Evolutionary conservation across 2,329 filamentous ascomycete species (phyloP), one percentile per base, ranked within the genome.

Genomic region (Xenoacremonium recifei): DNA sequence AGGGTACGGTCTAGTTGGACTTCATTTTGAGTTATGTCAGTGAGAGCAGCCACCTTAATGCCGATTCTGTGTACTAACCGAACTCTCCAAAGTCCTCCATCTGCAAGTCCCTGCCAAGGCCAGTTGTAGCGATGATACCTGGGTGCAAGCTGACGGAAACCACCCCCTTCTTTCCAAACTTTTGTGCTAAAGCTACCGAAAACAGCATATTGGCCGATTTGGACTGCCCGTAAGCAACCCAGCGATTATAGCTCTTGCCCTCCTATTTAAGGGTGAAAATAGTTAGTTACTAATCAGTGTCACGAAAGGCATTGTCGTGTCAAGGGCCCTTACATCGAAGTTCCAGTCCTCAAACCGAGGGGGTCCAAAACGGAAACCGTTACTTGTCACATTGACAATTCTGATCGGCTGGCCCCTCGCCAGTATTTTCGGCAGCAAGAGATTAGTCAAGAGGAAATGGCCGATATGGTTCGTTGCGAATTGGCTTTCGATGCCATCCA

Each of bases 141-240:
- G 16, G 25, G 16, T 38, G 40, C 11, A 42, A 29, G 10, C 40
- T 34, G 6, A 23, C 27, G 6, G 40, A 30, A 3, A 33, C 15
- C 17, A 43, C 4, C 3, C 36, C 40, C 23, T 21, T n/a, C 15
- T 18, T 23, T 19, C 40, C 29, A 13, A 39, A 18, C 36, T 43
- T 43, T 2, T 30, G 6, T 7, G 40, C 35, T 7, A 43, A 19
- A 4, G 40, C 21, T 15, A 43, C 35, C 9, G 40, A 21, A 15
- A 43, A 39, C 3, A 43, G 31, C 20, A 39, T 43, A 9, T 43
- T 43, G 3, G 35, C 30, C 6, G 40, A 20, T 18, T 43, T 39
- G n/a, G 35, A 39, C 11, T 43, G 35, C 4, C 40, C 35, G 17
- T 43, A 43, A 19, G 35, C 35, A 13, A 17, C 5, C 40, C 40